Percentiles rank a stretch among this genome's conserved stretches.
Evolutionary conservation across 768 basidiomycete genomes (phyloP).

Genomic region (Trametes maxima): DNA sequence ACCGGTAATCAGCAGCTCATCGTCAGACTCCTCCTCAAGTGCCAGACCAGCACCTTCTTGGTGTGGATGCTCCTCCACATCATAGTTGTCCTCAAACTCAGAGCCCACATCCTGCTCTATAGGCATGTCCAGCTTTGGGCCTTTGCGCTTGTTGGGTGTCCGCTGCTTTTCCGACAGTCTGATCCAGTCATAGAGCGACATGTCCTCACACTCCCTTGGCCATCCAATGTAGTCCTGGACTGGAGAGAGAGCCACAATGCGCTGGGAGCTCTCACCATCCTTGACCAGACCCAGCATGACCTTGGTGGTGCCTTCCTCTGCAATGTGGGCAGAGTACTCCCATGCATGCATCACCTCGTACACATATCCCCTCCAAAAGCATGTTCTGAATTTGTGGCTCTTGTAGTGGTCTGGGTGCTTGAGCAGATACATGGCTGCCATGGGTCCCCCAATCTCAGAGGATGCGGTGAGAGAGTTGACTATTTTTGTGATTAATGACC

Average conservation of each 20-base stretch:
- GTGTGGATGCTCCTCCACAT: background rate
- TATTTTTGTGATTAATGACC: slow-evolving; percentile 7
- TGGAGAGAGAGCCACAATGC: slow-evolving; percentile 10
- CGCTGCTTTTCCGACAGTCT: background rate
- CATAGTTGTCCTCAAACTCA: no score
- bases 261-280: background rate
- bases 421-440: slow-evolving; percentile 20
- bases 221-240: slow-evolving; percentile 14
- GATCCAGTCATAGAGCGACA: background rate
- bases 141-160: background rate
- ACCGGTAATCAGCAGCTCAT: no score
- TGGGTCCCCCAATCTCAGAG: slow-evolving; percentile 19
- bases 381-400: slow-evolving; percentile 9
- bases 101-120: no score
- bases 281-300: slow-evolving; percentile 6
- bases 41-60: no score
- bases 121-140: background rate
- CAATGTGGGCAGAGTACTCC: background rate
- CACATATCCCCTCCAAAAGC: slow-evolving; percentile 16
- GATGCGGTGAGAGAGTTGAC: slow-evolving; percentile 9
- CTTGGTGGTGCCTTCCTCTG: background rate
- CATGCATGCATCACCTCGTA: slow-evolving; percentile 1
- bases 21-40: no score
- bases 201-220: slow-evolving; percentile 1
- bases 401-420: slow-evolving; percentile 25